Conservation (phyloP, 1,284 basidiomycete genomes). For the Moesziomyces parantarcticus region DNA sequence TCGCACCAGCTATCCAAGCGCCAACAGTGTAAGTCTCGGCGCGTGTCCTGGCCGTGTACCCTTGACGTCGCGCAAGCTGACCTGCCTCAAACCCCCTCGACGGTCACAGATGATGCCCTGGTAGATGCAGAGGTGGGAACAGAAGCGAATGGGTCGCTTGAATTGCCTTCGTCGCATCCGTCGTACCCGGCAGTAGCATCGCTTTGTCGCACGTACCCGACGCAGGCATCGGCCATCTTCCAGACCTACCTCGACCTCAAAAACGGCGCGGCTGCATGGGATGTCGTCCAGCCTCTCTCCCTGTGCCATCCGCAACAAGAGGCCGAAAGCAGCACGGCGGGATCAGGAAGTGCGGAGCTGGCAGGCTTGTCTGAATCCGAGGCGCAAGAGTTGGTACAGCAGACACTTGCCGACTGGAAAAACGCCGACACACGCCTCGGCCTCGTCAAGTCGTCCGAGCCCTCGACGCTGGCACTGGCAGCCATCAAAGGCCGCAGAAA, state of each 20-base stretch:
- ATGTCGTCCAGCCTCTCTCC: conserved; percentile 38
- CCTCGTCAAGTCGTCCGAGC: conserved; percentile 1
- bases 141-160: conserved; percentile 1
- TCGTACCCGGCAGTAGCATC: conserved; percentile 39
- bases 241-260: conserved; percentile 66
- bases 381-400: conserved; percentile 12
- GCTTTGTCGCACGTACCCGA: conserved; percentile 51
- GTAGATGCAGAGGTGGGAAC: conserved; percentile 23
- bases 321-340: no score
- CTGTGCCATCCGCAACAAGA: not conserved
- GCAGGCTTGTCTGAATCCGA: conserved; percentile 15
- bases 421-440: not conserved
- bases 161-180: conserved; percentile 29
- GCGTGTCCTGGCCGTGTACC: not conserved
- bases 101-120: conserved; percentile 26
- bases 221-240: conserved; percentile 61
- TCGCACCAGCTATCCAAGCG: conserved; percentile 32
- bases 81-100: no score
- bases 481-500: conserved; percentile 43
- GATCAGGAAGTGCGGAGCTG: conserved; percentile 6
- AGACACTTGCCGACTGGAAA: conserved; percentile 3
- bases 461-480: conserved; percentile 9
- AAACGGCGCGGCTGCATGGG: conserved; percentile 57
- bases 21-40: conserved; percentile 31
- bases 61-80: not conserved